Percentiles rank a stretch among this genome's conserved stretches.
phyloP scores from a whole-genome alignment of 805 yeast genomes.

The Lipomyces orientalis region DNA sequence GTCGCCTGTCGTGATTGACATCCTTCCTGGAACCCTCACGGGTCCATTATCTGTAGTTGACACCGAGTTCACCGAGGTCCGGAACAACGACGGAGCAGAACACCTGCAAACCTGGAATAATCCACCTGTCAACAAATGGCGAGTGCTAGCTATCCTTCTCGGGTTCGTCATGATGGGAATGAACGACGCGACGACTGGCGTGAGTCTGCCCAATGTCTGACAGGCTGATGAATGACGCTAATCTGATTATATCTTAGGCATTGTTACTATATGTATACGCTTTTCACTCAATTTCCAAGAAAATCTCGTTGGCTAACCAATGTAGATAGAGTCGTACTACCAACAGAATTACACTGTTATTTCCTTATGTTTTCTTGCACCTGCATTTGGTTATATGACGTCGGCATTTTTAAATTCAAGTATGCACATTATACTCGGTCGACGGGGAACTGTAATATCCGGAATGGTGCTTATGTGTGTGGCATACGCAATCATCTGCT shows the following conservation, averaged over 20 bases:
- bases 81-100: slow-evolving; percentile 8
- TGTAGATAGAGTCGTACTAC: slow-evolving; percentile 57
- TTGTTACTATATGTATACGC: slow-evolving; percentile 12
- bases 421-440: slow-evolving; percentile 51
- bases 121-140: slow-evolving; percentile 20
- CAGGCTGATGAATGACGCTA: background rate
- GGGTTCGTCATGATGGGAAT: slow-evolving; percentile 36
- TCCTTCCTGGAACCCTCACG: background rate
- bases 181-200: slow-evolving; percentile 64
- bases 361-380: slow-evolving; percentile 62
- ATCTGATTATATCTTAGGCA: background rate
- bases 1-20: background rate
- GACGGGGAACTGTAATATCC: slow-evolving; percentile 47
- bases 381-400: slow-evolving; percentile 60
- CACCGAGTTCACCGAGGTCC: slow-evolving; percentile 2
- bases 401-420: slow-evolving; percentile 57
- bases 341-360: slow-evolving; percentile 57
- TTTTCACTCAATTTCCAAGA: too few species aligned
- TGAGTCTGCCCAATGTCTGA: slow-evolving; percentile 10
- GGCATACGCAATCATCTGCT: slow-evolving; percentile 54
- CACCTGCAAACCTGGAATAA: slow-evolving; percentile 22
- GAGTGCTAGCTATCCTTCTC: slow-evolving; percentile 19
- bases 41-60: slow-evolving; percentile 1
- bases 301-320: slow-evolving; percentile 12
- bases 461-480: slow-evolving; percentile 49